A percentile compares a stretch with the other conserved stretches of the same genome.
Evolutionary conservation across 108 stramenopile genomes (phyloP).

Genomic region (Epipyxis sp.): DNA sequence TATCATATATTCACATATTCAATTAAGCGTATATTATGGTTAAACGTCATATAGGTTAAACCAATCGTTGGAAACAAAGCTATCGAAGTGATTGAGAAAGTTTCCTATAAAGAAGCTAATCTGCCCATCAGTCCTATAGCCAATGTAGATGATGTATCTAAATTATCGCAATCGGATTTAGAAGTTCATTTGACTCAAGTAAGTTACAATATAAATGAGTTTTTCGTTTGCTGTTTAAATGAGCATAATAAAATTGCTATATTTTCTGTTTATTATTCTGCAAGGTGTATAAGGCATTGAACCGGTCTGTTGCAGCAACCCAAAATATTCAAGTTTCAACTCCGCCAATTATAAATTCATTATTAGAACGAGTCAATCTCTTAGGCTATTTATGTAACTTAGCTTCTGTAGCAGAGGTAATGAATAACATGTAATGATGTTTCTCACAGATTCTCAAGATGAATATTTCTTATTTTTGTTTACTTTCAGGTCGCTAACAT

Average conservation of each 20-base stretch:
- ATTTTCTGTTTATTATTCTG: no score
- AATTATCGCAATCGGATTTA: conserved; percentile 34
- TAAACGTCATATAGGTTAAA: conserved; percentile 42
- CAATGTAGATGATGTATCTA: conserved; percentile 14
- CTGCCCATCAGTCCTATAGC: no score
- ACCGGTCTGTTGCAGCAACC: no score
- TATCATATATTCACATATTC: no score
- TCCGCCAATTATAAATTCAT: conserved; percentile 5
- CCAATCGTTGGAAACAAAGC: conserved; percentile 50
- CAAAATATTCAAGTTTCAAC: no score
- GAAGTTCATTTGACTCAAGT: conserved; percentile 49
- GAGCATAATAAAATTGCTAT: no score
- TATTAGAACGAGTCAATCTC: conserved; percentile 38
- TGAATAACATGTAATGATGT: neutral
- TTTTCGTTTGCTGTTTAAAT: no score
- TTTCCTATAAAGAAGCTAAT: no score
- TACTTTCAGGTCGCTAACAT: conserved; percentile 43
- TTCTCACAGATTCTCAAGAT: neutral
- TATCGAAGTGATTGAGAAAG: no score
- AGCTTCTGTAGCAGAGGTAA: conserved; percentile 39
- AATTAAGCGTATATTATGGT: no score
- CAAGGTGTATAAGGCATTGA: no score
- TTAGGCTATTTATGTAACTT: conserved; percentile 49
- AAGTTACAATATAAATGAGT: no score
- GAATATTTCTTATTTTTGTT: neutral